Evolutionary conservation across 345 rosid genomes (phyloP).

Genomic region (Firmiana major): DNA sequence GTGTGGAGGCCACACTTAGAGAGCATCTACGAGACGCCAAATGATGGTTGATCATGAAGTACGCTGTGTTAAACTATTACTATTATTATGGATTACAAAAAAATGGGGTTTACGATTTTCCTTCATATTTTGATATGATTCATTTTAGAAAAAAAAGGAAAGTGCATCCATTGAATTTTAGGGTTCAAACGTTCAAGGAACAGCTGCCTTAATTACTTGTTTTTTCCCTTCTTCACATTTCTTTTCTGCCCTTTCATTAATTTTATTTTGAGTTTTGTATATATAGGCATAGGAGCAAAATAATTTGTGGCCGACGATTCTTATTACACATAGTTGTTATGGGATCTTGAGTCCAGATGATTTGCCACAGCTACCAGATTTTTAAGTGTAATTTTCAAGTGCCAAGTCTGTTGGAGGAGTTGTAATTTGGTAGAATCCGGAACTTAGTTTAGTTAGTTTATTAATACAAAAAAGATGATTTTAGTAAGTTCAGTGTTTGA

Average conservation of each 20-base stretch:
- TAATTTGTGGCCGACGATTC: background rate
- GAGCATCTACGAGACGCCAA: slow-evolving; percentile 63
- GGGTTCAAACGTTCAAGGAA: slow-evolving; percentile 30
- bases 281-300: slow-evolving; percentile 23
- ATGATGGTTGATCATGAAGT: slow-evolving; percentile 28
- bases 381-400: background rate
- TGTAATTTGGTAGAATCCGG: background rate
- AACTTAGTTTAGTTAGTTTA: no score
- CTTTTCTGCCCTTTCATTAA: background rate
- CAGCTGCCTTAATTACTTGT: background rate
- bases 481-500: no score
- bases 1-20: slow-evolving; percentile 97
- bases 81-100: background rate
- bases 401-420: slow-evolving; percentile 21
- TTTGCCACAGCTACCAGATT: slow-evolving; percentile 3
- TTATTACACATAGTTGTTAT: background rate
- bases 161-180: slow-evolving; percentile 19
- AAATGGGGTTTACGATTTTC: background rate
- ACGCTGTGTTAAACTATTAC: background rate
- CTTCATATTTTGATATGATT: slow-evolving; percentile 10
- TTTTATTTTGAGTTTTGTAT: slow-evolving; percentile 6
- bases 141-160: background rate
- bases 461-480: no score
- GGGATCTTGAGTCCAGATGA: slow-evolving; percentile 1
- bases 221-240: background rate